These are phyloP conservation scores for Pyrrhoderma lamaoense DNA, from an alignment of 1,284 basidiomycete genomes.

Conservation along the genomic window DNA sequence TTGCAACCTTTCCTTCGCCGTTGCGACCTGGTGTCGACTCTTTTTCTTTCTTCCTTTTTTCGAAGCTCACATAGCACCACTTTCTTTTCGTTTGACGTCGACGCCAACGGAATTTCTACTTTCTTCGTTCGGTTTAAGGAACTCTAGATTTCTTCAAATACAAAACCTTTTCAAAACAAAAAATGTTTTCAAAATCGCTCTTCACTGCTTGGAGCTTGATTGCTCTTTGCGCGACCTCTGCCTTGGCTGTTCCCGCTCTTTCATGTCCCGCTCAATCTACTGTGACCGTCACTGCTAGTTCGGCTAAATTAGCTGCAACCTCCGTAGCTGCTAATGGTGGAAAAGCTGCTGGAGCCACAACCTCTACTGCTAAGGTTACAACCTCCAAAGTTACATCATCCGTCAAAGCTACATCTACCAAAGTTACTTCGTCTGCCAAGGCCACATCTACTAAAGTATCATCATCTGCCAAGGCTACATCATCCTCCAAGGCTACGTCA, in stretches of 20 bases:
- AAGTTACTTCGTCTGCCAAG: too few relatives aligned
- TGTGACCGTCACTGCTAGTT: neutral
- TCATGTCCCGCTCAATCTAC: constrained; percentile 1
- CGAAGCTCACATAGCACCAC: constrained; percentile 3
- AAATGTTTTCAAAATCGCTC: constrained; percentile 29
- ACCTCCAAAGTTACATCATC: constrained; percentile 18
- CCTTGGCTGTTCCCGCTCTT: constrained; percentile 1
- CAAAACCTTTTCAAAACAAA: constrained; percentile 18
- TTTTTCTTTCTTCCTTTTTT: neutral
- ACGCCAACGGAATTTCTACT: constrained; percentile 1
- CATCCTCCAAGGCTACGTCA: constrained; percentile 14
- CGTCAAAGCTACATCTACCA: neutral
- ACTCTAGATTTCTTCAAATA: neutral
- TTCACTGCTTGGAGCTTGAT: constrained; percentile 27
- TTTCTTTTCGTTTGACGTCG: constrained; percentile 3
- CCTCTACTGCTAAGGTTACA: constrained; percentile 26
- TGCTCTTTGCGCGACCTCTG: constrained; percentile 20
- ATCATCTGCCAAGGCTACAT: neutral
- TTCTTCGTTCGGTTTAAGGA: neutral
- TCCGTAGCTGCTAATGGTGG: neutral
- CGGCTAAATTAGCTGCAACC: neutral
- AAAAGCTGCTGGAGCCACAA: constrained; percentile 14
- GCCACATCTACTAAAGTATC: constrained; percentile 22
- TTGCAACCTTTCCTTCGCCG: neutral
- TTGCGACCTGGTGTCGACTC: constrained; percentile 12